Evolutionary conservation across 2,329 filamentous ascomycete species (phyloP), one percentile per base, ranked within the genome.

Genomic region (Falciphora oryzae): DNA sequence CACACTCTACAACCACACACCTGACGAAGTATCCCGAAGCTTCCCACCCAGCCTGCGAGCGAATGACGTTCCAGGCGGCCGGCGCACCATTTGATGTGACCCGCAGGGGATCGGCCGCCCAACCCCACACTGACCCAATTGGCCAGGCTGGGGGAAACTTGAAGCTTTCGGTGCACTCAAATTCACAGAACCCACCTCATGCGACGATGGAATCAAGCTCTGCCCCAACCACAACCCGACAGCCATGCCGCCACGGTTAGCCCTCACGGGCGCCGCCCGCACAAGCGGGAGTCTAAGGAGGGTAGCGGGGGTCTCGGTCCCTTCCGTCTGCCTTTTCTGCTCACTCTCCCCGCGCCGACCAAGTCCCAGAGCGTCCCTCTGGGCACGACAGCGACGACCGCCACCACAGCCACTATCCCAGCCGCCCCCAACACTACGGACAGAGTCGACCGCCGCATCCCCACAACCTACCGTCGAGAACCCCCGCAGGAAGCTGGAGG

Each of bases 401-500:
- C 38, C 18, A 18, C 10, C 18, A 1, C 56, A n/a, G 53, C n/a
- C 56, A 5, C 56, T 22, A 2, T 11, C 18, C 27, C n/a, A 3
- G n/a, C 3, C 8, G 53, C 18, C 53, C 22, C 13, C 57, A 60
- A 50, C 69, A 50, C 69, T 66, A 60, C 70, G 71, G 44, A 63
- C 63, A 61, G 69, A 72, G 58, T 73, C 73, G 3, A 72, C 72
- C 28, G 62, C 66, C 27, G 18, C 68, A 7, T 53, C 67, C 25
- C 22, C n/a, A 27, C 67, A 50, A 63, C 65, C 56, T 22, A n/a
- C 53, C 35, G 32, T 32, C 56, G 61, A 68, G 11, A 71, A 79
- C 65, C 73, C 79, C 18, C 79, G 83, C 57, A 70, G 77, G 64
- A 83, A 89, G 68, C 83, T 92, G 6, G 81, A 89, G 67, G 75